Percentiles rank a stretch among this genome's conserved stretches.
Evolutionary conservation across 1,284 basidiomycete genomes (phyloP).

Genomic region (Irpex rosettiformis): DNA sequence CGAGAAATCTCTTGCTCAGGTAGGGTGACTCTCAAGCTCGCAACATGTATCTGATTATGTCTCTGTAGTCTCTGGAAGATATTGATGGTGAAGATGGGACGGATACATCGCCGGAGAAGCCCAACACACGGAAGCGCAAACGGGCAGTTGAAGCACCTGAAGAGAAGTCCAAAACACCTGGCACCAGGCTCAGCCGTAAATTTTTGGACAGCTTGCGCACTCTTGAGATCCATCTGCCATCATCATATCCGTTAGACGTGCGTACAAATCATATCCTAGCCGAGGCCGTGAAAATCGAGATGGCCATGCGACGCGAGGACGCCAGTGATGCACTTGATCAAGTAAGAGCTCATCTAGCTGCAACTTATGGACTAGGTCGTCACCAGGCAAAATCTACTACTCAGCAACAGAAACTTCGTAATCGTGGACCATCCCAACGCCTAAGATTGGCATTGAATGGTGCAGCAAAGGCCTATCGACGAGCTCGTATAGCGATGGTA

Average conservation of each 20-base stretch:
- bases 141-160: not conserved
- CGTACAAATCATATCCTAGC: not conserved
- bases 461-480: slow-evolving; percentile 6
- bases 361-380: not conserved
- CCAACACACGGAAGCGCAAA: not conserved
- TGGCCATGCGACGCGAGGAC: slow-evolving; percentile 2
- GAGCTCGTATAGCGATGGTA: not conserved
- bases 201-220: not conserved
- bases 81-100: not conserved
- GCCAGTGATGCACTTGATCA: slow-evolving; percentile 10
- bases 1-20: not conserved
- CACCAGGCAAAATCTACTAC: not conserved
- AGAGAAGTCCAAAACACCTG: not conserved
- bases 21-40: not conserved
- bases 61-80: not conserved
- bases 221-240: slow-evolving; percentile 9
- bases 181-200: not conserved
- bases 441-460: slow-evolving; percentile 8
- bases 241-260: slow-evolving; percentile 1
- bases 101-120: not conserved
- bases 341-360: slow-evolving; percentile 13
- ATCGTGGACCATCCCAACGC: not conserved
- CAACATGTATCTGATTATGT: not conserved
- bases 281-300: slow-evolving; percentile 3
- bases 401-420: slow-evolving; percentile 1